Evolutionary conservation across 176 grass and related monocot species (phyloP).

Genomic region (Phoenix dactylifera): DNA sequence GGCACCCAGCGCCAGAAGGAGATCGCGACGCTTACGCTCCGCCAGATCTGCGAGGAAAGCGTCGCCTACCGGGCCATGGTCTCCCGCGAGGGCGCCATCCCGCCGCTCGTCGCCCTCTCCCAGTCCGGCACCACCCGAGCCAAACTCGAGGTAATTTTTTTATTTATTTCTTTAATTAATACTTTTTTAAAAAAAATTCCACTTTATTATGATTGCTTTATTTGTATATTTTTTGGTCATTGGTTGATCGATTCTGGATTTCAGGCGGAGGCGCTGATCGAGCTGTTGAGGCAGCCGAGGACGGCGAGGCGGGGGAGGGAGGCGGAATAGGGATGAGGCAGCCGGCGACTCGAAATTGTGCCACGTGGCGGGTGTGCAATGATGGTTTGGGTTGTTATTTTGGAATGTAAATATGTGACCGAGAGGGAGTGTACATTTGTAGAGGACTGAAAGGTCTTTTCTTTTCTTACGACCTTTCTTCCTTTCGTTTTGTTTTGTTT

Average conservation of each 20-base stretch:
- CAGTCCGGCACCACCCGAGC: not conserved
- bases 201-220: not conserved
- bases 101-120: constrained; percentile 2
- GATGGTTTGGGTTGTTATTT: too few relatives aligned
- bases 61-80: not conserved
- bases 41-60: constrained; percentile 6
- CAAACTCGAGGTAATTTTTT: not conserved
- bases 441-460: too few relatives aligned
- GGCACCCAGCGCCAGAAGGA: constrained; percentile 12
- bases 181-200: too few relatives aligned
- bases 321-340: too few relatives aligned
- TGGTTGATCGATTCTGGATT: not conserved
- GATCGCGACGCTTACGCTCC: not conserved
- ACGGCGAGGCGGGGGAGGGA: not conserved
- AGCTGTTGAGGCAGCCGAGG: not conserved
- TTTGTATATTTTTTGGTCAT: not conserved
- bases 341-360: too few relatives aligned
- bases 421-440: too few relatives aligned
- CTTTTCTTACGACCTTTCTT: too few relatives aligned
- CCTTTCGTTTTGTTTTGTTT: too few relatives aligned
- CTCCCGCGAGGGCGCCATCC: constrained; percentile 10
- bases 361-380: too few relatives aligned
- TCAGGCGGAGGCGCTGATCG: constrained; percentile 1
- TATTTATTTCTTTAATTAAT: too few relatives aligned
- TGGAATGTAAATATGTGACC: too few relatives aligned